These are phyloP conservation scores for Lachancea meyersii DNA, from an alignment of 805 yeast genomes.

Conservation along the genomic window DNA sequence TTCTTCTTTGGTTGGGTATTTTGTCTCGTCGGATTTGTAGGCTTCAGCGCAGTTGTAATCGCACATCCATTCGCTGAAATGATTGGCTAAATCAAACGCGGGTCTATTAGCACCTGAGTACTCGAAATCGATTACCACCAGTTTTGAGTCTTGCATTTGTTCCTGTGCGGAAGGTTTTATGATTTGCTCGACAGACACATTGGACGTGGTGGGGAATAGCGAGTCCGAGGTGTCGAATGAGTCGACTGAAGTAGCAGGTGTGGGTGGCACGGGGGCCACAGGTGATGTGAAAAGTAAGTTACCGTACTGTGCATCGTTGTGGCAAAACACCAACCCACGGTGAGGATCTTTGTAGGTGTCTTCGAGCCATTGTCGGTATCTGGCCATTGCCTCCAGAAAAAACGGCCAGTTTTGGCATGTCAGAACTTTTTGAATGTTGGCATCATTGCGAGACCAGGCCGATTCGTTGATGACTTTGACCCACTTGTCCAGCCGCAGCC, in stretches of 20 bases:
- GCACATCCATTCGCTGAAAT: constrained; percentile 95
- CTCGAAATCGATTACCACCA: constrained; percentile 94
- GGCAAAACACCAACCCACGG: constrained; percentile 70
- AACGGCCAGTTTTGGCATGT: constrained; percentile 38
- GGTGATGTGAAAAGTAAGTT: constrained; percentile 70
- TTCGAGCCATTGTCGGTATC: constrained; percentile 60
- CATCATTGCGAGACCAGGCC: constrained; percentile 33
- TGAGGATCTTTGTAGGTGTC: constrained; percentile 33
- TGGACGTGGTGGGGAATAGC: constrained; percentile 26
- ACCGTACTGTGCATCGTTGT: constrained; percentile 96
- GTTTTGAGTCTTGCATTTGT: constrained; percentile 53
- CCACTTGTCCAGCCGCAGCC: constrained; percentile 75
- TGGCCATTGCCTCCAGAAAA: constrained; percentile 43
- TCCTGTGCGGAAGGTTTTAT: constrained; percentile 36
- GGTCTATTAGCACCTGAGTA: constrained; percentile 88
- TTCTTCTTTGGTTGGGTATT: constrained; percentile 64
- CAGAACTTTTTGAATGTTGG: constrained; percentile 34
- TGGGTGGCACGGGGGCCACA: constrained; percentile 28
- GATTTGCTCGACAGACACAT: constrained; percentile 26
- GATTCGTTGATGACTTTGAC: constrained; percentile 39
- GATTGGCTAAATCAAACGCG: constrained; percentile 87
- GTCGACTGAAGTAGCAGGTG: constrained; percentile 10
- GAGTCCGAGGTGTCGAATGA: constrained; percentile 20
- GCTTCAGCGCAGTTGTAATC: constrained; percentile 63
- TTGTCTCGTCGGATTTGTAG: constrained; percentile 38